Evolutionary conservation across 108 stramenopile genomes (phyloP).

Genomic region (Stephanodiscus triporus): DNA sequence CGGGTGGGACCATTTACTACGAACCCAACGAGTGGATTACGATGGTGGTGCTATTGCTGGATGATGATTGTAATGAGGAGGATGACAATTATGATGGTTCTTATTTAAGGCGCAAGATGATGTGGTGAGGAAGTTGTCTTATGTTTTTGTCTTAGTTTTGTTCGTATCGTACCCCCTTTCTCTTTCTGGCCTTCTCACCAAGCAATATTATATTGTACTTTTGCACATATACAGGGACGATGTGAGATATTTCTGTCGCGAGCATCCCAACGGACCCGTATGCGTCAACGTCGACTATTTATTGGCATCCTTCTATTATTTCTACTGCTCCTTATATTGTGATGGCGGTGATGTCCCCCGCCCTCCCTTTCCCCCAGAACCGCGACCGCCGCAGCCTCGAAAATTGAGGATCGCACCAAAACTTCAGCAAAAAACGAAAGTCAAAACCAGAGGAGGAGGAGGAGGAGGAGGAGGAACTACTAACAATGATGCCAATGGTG

Average conservation of each 20-base stretch:
- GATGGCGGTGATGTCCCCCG: neutral
- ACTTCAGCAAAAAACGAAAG: conserved; percentile 9
- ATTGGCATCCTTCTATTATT: conserved; percentile 40
- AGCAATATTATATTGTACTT: neutral
- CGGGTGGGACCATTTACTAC: conserved; percentile 72
- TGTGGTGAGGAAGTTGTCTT: conserved; percentile 27
- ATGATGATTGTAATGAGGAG: conserved; percentile 43
- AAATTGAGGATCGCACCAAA: no score
- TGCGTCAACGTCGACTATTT: conserved; percentile 68
- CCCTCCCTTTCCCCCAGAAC: conserved; percentile 29
- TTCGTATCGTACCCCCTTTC: neutral
- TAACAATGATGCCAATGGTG: neutral
- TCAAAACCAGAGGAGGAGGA: neutral
- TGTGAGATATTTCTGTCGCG: conserved; percentile 42
- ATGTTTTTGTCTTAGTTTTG: neutral
- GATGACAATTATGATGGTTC: no score
- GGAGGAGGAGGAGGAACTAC: conserved; percentile 2
- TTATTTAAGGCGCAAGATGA: conserved; percentile 1
- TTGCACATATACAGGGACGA: conserved; percentile 36
- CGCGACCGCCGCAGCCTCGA: neutral
- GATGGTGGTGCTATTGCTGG: conserved; percentile 50
- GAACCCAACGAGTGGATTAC: conserved; percentile 66
- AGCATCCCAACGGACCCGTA: conserved; percentile 65
- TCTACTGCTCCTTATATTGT: neutral
- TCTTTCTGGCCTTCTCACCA: neutral